phyloP scores from a whole-genome alignment of 2,329 filamentous ascomycete genomes.

The Beauveria rudraprayagi region DNA sequence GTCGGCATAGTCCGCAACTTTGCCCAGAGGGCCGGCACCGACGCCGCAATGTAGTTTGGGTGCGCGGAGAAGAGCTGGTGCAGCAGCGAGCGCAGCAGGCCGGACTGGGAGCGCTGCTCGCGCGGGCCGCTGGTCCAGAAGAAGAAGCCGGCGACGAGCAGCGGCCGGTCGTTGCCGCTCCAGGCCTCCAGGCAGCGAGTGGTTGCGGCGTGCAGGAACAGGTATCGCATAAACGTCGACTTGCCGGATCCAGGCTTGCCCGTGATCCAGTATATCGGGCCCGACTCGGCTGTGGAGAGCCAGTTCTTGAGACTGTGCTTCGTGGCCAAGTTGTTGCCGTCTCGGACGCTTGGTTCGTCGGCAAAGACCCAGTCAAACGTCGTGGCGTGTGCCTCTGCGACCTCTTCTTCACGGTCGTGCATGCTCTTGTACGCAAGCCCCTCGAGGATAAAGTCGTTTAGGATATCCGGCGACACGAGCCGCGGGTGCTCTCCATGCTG shows the following conservation, averaged over 20 bases:
- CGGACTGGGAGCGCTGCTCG: conserved; percentile 30
- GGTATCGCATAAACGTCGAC: conserved; percentile 35
- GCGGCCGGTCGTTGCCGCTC: conserved; percentile 14
- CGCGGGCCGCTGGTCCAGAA: conserved; percentile 36
- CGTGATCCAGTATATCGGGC: conserved; percentile 29
- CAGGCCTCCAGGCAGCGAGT: conserved; percentile 18
- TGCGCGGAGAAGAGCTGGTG: conserved; percentile 25
- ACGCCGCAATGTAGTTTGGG: conserved; percentile 17
- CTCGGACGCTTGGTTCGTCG: background rate
- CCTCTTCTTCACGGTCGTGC: conserved; percentile 24
- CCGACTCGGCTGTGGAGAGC: conserved; percentile 17
- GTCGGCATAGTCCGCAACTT: conserved; percentile 21
- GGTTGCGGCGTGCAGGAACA: conserved; percentile 19
- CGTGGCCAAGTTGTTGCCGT: background rate
- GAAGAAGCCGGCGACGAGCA: conserved; percentile 32
- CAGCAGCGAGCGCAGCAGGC: conserved; percentile 28
- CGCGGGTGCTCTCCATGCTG: background rate
- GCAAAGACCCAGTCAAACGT: conserved; percentile 32
- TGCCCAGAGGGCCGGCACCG: conserved; percentile 24
- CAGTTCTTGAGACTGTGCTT: conserved; percentile 20
- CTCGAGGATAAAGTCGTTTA: conserved; percentile 26
- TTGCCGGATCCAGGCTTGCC: conserved; percentile 39
- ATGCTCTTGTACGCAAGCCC: conserved; percentile 25
- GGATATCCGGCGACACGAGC: conserved; percentile 15
- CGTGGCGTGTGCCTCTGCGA: conserved; percentile 21